A percentile compares a stretch with the other conserved stretches of the same genome.
These are phyloP conservation scores for Arthrobotrys entomopaga DNA, from an alignment of 2,329 filamentous ascomycete genomes.

Conservation along the genomic window DNA sequence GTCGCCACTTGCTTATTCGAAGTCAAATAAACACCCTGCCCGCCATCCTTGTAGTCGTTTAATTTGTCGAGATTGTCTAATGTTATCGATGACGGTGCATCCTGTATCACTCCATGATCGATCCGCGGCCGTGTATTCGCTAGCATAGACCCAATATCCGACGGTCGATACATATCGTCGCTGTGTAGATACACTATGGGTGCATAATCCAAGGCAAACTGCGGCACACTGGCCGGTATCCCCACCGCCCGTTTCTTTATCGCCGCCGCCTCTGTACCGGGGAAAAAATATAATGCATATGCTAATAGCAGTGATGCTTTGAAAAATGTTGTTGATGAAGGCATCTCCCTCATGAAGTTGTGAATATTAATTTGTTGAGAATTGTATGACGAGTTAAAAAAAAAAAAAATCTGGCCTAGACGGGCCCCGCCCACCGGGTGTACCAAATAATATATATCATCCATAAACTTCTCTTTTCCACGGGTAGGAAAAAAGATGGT, in stretches of 20 bases:
- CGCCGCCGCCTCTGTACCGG: conserved; percentile 8
- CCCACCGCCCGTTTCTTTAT: conserved; percentile 2
- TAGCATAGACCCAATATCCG: conserved; percentile 65
- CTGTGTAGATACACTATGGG: conserved; percentile 67
- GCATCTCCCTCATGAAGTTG: background rate
- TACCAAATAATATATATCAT: too few relatives aligned
- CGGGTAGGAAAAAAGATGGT: background rate
- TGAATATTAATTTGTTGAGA: background rate
- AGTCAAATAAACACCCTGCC: conserved; percentile 65
- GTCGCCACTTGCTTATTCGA: conserved; percentile 65
- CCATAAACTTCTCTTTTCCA: background rate
- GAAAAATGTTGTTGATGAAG: background rate
- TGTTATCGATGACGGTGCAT: conserved; percentile 62
- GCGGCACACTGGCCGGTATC: conserved; percentile 29
- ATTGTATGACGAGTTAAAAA: background rate
- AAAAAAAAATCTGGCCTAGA: background rate
- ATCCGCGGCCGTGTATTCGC: conserved; percentile 64
- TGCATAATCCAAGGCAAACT: conserved; percentile 60
- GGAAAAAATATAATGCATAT: background rate
- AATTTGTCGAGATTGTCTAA: conserved; percentile 65
- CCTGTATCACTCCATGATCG: conserved; percentile 62
- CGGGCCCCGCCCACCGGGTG: too few relatives aligned
- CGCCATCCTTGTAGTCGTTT: conserved; percentile 62
- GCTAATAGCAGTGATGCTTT: conserved; percentile 12
- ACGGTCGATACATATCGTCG: conserved; percentile 66